Evolutionary conservation across 129 eudicot genomes (phyloP).

Genomic region (Helianthus tuberosus): DNA sequence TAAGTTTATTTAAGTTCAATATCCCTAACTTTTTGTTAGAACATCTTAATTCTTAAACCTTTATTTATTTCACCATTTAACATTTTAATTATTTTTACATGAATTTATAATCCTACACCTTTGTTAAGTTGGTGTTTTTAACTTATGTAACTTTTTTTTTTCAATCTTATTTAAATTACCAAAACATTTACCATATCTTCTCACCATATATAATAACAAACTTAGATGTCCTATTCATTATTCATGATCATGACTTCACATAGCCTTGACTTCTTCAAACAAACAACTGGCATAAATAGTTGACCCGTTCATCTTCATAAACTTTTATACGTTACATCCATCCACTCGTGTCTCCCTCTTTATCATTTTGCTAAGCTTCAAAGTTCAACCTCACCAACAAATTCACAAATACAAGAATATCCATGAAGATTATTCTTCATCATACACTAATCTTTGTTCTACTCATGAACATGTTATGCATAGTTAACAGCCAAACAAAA

Average conservation of each 20-base stretch:
- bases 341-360: background rate
- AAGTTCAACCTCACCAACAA: background rate
- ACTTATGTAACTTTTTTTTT: no score
- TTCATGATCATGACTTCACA: background rate
- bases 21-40: no score
- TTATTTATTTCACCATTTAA: no score
- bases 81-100: no score
- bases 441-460: background rate
- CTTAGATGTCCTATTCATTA: no score
- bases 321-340: background rate
- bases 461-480: background rate
- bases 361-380: background rate
- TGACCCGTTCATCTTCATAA: constrained; percentile 7
- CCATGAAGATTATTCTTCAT: background rate
- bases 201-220: no score
- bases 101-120: no score
- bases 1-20: no score
- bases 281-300: background rate
- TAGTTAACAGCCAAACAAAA: background rate
- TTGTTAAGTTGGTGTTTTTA: no score
- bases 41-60: no score
- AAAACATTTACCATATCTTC: no score
- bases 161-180: no score
- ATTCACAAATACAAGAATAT: background rate
- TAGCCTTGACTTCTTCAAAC: background rate